Evolutionary conservation across 2,329 filamentous ascomycete genomes (phyloP), one percentile per base, ranked within the genome.

Genomic region (Diaporthe vaccinii): DNA sequence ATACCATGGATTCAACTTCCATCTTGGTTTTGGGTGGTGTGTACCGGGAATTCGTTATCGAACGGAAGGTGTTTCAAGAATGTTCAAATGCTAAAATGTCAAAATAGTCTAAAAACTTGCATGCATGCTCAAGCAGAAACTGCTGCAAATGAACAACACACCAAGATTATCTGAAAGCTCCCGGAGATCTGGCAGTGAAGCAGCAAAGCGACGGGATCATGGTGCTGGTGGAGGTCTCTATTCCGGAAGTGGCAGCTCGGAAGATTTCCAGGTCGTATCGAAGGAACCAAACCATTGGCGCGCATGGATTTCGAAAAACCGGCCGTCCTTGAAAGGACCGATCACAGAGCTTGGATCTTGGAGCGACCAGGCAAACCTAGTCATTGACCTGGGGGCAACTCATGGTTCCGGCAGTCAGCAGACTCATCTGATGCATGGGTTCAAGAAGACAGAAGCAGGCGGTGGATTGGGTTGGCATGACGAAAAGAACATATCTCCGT

Each of bases 1-100:
- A 74, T 70, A 74, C 73, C 65, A 75, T 76, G 75, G 75, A 76
- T 57, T 76, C 75, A 76, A 76, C 75, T 76, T 76, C 75, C 75
- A 76, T 75, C 46, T 73, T 46, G 67, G 73, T 44, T 72, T 59
- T 41, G 28, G 49, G 44, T n/a, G 49, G 65, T n/a, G n/a, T 53
- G 46, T 36, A 68, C 4, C 28, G 22, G 53, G n/a, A 22, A 55
- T 28, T 69, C 34, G 36, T 41, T 8, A 55, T 34, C 49, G 65
- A 55, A 7, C 34, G 65, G 49, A 46, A 31, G n/a, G n/a, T 39
- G 46, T 17, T 17, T 28, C 46, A 53, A 31, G 25, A 65, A 55
- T 20, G 31, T 36, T 46, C 34, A 15, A 28, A 55, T 28, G 51
- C 20, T n/a, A 41, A 62, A 61, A 46, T 65, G 59, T 39, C n/a